These are phyloP conservation scores for Epichloe glyceriae DNA, from an alignment of 2,329 filamentous ascomycete species.

Conservation along the genomic window DNA sequence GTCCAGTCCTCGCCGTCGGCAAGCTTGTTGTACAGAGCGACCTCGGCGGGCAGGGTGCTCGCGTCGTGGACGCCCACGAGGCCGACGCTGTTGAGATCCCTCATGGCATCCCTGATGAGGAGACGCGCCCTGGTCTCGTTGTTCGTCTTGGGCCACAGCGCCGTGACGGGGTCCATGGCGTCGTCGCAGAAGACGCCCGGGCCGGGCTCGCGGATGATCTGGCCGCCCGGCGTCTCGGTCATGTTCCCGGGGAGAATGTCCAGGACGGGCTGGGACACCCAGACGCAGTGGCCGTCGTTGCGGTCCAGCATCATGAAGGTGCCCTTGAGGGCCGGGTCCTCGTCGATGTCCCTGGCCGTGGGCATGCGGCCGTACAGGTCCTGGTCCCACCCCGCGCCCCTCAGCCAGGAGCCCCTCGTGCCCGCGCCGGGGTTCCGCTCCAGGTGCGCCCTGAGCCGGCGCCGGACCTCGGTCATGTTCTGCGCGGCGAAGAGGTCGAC, in stretches of 20 bases:
- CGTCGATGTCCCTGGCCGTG: slow-evolving; percentile 43
- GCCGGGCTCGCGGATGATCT: slow-evolving; percentile 47
- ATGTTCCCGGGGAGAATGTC: slow-evolving; percentile 41
- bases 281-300: slow-evolving; percentile 57
- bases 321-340: slow-evolving; percentile 36
- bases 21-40: slow-evolving; percentile 41
- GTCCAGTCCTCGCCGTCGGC: slow-evolving; percentile 38
- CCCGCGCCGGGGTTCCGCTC: slow-evolving; percentile 36
- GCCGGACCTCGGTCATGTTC: slow-evolving; percentile 41
- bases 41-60: slow-evolving; percentile 41
- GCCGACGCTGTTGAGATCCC: slow-evolving; percentile 47
- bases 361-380: slow-evolving; percentile 52
- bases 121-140: slow-evolving; percentile 38
- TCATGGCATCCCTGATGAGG: slow-evolving; percentile 48
- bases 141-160: slow-evolving; percentile 43
- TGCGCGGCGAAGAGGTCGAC: slow-evolving; percentile 48
- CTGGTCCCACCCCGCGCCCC: slow-evolving; percentile 61
- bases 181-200: slow-evolving; percentile 63
- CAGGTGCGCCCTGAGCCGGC: slow-evolving; percentile 39
- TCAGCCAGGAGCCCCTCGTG: slow-evolving; percentile 43
- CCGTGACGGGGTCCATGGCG: slow-evolving; percentile 49
- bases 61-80: slow-evolving; percentile 60
- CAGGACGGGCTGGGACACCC: slow-evolving; percentile 53
- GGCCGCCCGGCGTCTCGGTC: slow-evolving; percentile 47
- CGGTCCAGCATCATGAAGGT: slow-evolving; percentile 57